Evolutionary conservation across 176 grass and related monocot species (phyloP).

Genomic region (barley (Hordeum vulgare)): DNA sequence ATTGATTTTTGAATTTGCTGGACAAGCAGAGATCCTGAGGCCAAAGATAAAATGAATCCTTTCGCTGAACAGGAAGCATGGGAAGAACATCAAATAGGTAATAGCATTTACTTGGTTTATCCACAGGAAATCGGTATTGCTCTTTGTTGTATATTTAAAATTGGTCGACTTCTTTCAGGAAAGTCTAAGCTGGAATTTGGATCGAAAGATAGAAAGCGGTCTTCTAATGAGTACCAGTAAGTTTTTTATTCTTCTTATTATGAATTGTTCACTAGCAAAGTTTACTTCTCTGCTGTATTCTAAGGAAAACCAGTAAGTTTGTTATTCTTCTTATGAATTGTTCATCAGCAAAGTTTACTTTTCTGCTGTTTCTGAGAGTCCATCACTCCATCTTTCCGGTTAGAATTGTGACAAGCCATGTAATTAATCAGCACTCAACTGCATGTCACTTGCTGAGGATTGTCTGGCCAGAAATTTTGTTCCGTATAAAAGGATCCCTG

Average conservation of each 20-base stretch:
- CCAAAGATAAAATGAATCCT: conserved; percentile 93
- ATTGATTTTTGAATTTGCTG: conserved; percentile 16
- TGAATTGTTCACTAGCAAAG: neutral
- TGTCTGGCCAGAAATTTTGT: neutral
- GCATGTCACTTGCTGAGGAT: neutral
- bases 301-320: neutral
- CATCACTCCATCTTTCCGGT: conserved; percentile 1
- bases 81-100: conserved; percentile 98
- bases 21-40: conserved; percentile 58
- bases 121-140: neutral
- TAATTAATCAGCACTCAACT: neutral
- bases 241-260: conserved; percentile 7
- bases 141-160: neutral
- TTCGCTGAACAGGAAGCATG: conserved; percentile 98
- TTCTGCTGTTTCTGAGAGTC: neutral
- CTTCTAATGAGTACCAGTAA: conserved; percentile 68
- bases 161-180: conserved; percentile 47
- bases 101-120: neutral
- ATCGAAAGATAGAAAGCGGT: conserved; percentile 70
- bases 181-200: conserved; percentile 73
- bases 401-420: neutral
- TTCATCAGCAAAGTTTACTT: neutral
- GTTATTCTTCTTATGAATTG: no score
- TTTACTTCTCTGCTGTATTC: neutral
- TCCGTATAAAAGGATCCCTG: neutral